A percentile compares a stretch with the other conserved stretches of the same genome.
These are phyloP conservation scores for Euphorbia corollata DNA, from an alignment of 441 rosid species.

Conservation along the genomic window DNA sequence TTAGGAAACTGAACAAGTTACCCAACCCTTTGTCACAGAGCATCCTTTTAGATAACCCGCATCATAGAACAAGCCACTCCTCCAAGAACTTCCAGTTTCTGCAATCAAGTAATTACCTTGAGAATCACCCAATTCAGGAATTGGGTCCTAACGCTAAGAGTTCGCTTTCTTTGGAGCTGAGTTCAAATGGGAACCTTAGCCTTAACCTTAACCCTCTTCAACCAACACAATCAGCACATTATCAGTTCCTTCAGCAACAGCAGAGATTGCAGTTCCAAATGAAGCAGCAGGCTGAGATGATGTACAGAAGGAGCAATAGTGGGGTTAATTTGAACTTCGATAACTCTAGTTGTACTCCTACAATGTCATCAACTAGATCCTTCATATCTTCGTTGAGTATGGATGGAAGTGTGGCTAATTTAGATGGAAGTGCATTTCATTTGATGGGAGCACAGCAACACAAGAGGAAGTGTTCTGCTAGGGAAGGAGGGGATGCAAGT, in stretches of 20 bases:
- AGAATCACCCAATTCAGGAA: conserved; percentile 36
- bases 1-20: conserved; percentile 54
- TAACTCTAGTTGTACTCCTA: conserved; percentile 65
- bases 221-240: conserved; percentile 33
- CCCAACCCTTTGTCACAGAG: conserved; percentile 42
- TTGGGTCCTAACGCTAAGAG: conserved; percentile 45
- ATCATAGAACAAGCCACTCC: conserved; percentile 32
- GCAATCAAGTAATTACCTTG: conserved; percentile 35
- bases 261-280: conserved; percentile 37
- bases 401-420: conserved; percentile 60
- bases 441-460: conserved; percentile 47
- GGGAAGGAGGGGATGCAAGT: conserved; percentile 56
- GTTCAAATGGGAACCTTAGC: conserved; percentile 36
- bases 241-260: conserved; percentile 36
- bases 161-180: conserved; percentile 46
- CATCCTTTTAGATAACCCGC: conserved; percentile 50
- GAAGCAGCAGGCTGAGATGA: conserved; percentile 64
- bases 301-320: conserved; percentile 57
- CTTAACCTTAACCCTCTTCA: conserved; percentile 27
- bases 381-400: conserved; percentile 68
- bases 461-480: conserved; percentile 51
- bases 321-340: conserved; percentile 57
- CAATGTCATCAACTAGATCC: conserved; percentile 60
- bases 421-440: conserved; percentile 49
- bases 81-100: conserved; percentile 39